These are phyloP conservation scores for Favolaschia claudopus DNA, from an alignment of 768 basidiomycete species.

Conservation along the genomic window DNA sequence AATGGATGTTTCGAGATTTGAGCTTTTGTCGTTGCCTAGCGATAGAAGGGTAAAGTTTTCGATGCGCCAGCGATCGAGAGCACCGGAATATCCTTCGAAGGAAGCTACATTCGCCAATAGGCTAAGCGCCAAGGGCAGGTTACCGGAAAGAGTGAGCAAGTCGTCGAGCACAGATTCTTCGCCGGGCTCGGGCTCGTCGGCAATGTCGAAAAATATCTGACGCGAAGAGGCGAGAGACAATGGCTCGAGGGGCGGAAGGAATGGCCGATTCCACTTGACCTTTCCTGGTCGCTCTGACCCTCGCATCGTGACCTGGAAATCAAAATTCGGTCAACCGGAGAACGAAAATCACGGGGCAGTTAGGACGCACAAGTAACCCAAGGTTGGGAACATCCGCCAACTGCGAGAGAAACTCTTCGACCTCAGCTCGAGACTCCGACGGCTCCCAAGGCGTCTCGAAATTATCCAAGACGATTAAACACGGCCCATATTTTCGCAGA, in stretches of 20 bases:
- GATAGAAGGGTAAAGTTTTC: not conserved
- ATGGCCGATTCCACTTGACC: not conserved
- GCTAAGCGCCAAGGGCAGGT: not conserved
- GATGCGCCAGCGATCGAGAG: not conserved
- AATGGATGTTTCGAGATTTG: not conserved
- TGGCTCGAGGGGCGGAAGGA: not conserved
- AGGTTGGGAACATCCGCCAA: not conserved
- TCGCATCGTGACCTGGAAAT: conserved; percentile 1
- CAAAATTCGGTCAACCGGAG: not conserved
- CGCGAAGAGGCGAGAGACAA: not conserved
- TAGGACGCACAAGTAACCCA: not conserved
- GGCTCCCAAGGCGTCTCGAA: not conserved
- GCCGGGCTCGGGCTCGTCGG: not conserved
- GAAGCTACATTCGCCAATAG: not conserved
- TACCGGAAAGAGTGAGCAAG: not conserved
- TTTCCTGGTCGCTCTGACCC: not conserved
- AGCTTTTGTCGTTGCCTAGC: not conserved
- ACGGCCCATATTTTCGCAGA: not conserved
- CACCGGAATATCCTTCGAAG: not conserved
- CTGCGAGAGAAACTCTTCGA: conserved; percentile 2
- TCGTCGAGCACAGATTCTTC: not conserved
- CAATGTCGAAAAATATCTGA: not conserved
- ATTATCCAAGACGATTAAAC: not conserved
- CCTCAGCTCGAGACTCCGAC: not conserved
- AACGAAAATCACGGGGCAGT: too few relatives aligned